Percentiles rank a stretch among this genome's conserved stretches.
phyloP scores from a whole-genome alignment of 805 yeast species.

The Cephaloascus albidus region DNA sequence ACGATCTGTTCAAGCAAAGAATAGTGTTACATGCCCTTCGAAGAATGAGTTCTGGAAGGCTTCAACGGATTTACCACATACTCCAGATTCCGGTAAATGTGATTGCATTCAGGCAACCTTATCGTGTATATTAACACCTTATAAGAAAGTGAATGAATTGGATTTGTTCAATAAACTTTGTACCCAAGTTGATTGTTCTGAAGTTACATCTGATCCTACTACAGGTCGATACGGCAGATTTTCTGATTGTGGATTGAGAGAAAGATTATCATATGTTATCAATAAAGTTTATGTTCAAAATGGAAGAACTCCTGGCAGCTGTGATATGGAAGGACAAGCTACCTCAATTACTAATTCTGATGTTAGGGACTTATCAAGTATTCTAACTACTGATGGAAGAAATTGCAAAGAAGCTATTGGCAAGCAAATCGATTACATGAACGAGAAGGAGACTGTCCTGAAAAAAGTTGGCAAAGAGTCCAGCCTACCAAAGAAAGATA shows the following conservation, averaged over 20 bases:
- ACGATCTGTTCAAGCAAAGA: constrained; percentile 1
- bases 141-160: constrained; percentile 10
- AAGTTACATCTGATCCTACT: constrained; percentile 21
- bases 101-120: constrained; percentile 32
- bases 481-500: neutral
- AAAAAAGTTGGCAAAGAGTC: neutral
- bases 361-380: constrained; percentile 8
- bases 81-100: constrained; percentile 32
- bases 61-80: constrained; percentile 20
- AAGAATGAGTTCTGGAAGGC: constrained; percentile 10
- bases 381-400: constrained; percentile 15
- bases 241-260: constrained; percentile 27
- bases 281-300: constrained; percentile 21
- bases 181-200: constrained; percentile 24
- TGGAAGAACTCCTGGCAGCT: constrained; percentile 9
- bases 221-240: constrained; percentile 31
- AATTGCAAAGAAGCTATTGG: constrained; percentile 13
- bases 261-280: constrained; percentile 29
- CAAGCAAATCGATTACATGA: neutral
- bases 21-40: constrained; percentile 1
- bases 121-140: constrained; percentile 24
- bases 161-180: constrained; percentile 23
- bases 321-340: constrained; percentile 16
- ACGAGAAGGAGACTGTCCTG: neutral
- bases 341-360: constrained; percentile 11